Percentiles rank a stretch among this genome's conserved stretches.
Conservation (phyloP, 108 stramenopile genomes). For the Nitzschia palea region DNA sequence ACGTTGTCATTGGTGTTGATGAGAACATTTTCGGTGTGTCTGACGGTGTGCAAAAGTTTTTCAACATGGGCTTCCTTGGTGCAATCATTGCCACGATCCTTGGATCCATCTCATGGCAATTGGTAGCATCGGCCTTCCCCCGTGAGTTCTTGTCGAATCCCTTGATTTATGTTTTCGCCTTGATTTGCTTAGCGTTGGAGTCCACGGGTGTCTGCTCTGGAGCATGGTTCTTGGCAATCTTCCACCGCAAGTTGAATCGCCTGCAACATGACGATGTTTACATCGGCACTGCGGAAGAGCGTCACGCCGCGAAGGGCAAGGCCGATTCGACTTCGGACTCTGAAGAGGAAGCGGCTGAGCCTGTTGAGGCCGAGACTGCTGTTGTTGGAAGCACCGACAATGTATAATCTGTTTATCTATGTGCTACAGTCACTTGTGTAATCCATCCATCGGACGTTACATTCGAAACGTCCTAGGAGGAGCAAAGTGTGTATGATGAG, state of each 20-base stretch:
- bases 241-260: slow-evolving; percentile 46
- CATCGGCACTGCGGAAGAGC: slow-evolving; percentile 63
- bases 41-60: slow-evolving; percentile 62
- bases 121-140: slow-evolving; percentile 69
- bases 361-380: too few relatives aligned
- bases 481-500: too few relatives aligned
- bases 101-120: slow-evolving; percentile 65
- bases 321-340: slow-evolving; percentile 21
- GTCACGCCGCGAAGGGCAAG: slow-evolving; percentile 34
- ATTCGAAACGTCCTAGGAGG: too few relatives aligned
- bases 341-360: too few relatives aligned
- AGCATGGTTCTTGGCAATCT: slow-evolving; percentile 60
- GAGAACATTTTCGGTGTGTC: slow-evolving; percentile 70
- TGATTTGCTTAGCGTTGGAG: slow-evolving; percentile 53
- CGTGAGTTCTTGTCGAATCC: slow-evolving; percentile 62
- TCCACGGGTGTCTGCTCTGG: slow-evolving; percentile 59
- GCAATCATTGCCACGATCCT: slow-evolving; percentile 72
- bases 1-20: slow-evolving; percentile 48
- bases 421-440: too few relatives aligned
- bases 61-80: slow-evolving; percentile 81
- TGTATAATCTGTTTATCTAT: too few relatives aligned
- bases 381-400: too few relatives aligned
- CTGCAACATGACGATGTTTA: slow-evolving; percentile 66
- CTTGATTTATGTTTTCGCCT: slow-evolving; percentile 51
- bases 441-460: too few relatives aligned